Conservation (phyloP, 129 eudicot species). For the Pseudognaphalium luteoalbum region DNA sequence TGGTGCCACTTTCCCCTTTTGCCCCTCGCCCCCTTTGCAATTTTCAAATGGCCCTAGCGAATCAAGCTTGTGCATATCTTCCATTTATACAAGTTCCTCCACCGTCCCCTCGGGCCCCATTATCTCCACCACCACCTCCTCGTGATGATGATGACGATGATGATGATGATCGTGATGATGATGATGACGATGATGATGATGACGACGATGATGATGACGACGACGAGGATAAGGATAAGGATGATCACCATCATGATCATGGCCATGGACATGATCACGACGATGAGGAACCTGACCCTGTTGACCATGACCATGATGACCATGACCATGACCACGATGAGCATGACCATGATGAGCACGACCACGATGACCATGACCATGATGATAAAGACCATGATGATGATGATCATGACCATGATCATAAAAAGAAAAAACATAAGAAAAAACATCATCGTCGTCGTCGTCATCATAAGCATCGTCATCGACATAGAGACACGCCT, state of each 20-base stretch:
- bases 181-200: slow-evolving; percentile 13
- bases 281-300: neutral
- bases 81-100: slow-evolving; percentile 51
- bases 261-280: slow-evolving; percentile 8
- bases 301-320: neutral
- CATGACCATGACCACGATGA: neutral
- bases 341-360: neutral
- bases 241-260: neutral
- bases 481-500: slow-evolving; percentile 28
- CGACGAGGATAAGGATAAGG: neutral
- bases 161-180: slow-evolving; percentile 6
- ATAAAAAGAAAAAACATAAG: neutral
- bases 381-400: neutral
- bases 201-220: neutral
- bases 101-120: slow-evolving; percentile 44
- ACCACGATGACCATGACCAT: slow-evolving; percentile 13
- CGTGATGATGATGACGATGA: slow-evolving; percentile 18
- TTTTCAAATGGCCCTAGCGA: slow-evolving; percentile 69
- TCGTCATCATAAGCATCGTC: slow-evolving; percentile 24
- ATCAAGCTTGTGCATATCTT: slow-evolving; percentile 57
- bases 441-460: slow-evolving; percentile 10
- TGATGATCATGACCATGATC: neutral
- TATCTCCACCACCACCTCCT: slow-evolving; percentile 41
- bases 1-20: slow-evolving; percentile 35
- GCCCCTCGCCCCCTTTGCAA: slow-evolving; percentile 59